These are phyloP conservation scores for Discostella pseudostelligera DNA, from an alignment of 108 stramenopile genomes.

Conservation along the genomic window DNA sequence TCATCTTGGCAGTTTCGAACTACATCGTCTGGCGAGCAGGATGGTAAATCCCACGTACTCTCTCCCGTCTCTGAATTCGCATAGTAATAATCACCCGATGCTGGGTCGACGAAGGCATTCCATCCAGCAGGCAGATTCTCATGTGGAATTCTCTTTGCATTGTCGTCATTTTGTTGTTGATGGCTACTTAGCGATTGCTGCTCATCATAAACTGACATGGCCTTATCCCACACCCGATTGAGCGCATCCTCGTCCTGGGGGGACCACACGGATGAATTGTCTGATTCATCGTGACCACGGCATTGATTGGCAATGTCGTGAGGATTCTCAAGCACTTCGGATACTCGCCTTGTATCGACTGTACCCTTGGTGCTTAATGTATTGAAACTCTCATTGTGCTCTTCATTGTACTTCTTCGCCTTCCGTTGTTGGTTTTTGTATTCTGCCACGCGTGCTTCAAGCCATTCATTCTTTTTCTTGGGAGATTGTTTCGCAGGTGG, in stretches of 20 bases:
- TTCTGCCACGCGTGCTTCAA: constrained; percentile 8
- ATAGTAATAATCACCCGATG: constrained; percentile 69
- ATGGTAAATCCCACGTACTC: constrained; percentile 78
- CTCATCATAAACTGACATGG: constrained; percentile 23
- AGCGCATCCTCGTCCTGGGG: neutral
- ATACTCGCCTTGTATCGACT: neutral
- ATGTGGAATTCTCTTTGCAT: neutral
- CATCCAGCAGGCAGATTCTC: constrained; percentile 59
- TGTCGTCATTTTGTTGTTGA: constrained; percentile 2
- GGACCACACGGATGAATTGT: neutral
- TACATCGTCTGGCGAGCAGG: neutral
- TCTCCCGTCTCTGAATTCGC: constrained; percentile 78
- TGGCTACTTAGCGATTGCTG: constrained; percentile 14
- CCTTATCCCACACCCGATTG: constrained; percentile 26
- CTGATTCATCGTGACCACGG: too few relatives aligned
- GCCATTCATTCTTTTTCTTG: constrained; percentile 6
- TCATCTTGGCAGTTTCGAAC: neutral
- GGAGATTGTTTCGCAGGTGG: neutral
- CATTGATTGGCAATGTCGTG: neutral
- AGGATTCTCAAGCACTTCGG: neutral
- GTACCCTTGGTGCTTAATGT: constrained; percentile 4
- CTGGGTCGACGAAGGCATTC: constrained; percentile 73
- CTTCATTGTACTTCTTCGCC: neutral
- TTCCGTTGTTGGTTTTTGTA: constrained; percentile 1
- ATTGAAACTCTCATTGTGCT: constrained; percentile 2